Evolutionary conservation across 164 flowering plant species (phyloP).

Genomic region (Houttuynia cordata): DNA sequence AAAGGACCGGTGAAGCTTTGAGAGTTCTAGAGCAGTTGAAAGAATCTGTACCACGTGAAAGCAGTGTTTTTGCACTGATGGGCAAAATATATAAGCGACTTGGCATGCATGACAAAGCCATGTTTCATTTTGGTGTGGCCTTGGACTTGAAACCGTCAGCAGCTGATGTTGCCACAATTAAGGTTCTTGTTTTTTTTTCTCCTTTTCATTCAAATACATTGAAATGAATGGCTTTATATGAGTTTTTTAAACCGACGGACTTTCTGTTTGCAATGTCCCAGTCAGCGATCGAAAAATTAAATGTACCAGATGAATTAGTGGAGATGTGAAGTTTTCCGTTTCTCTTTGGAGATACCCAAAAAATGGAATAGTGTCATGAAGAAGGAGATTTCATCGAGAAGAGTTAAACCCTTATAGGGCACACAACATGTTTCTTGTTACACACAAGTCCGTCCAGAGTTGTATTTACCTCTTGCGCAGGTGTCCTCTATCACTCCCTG

Average conservation of each 20-base stretch:
- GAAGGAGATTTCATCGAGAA: neutral
- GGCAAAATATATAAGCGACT: slow-evolving; percentile 72
- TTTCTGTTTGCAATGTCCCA: slow-evolving; percentile 16
- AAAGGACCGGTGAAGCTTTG: slow-evolving; percentile 62
- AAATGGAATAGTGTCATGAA: neutral
- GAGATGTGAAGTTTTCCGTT: slow-evolving; percentile 26
- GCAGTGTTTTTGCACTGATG: slow-evolving; percentile 97
- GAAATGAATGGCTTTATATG: neutral
- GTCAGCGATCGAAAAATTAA: slow-evolving; percentile 92
- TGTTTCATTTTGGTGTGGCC: slow-evolving; percentile 89
- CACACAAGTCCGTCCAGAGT: neutral
- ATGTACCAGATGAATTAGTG: slow-evolving; percentile 80
- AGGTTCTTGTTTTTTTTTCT: slow-evolving; percentile 35
- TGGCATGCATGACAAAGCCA: slow-evolving; percentile 69
- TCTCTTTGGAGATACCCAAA: neutral
- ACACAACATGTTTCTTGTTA: neutral
- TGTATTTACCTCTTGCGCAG: neutral
- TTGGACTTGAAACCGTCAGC: slow-evolving; percentile 94
- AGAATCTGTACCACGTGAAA: slow-evolving; percentile 82
- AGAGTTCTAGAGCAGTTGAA: slow-evolving; percentile 82
- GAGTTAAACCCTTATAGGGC: slow-evolving; percentile 14
- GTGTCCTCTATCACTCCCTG: neutral
- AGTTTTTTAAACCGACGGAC: neutral
- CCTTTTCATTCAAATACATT: neutral
- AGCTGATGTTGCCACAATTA: slow-evolving; percentile 83